These are phyloP conservation scores for Hypoxylon fuscum DNA, from an alignment of 495 filamentous ascomycete genomes.

Conservation along the genomic window DNA sequence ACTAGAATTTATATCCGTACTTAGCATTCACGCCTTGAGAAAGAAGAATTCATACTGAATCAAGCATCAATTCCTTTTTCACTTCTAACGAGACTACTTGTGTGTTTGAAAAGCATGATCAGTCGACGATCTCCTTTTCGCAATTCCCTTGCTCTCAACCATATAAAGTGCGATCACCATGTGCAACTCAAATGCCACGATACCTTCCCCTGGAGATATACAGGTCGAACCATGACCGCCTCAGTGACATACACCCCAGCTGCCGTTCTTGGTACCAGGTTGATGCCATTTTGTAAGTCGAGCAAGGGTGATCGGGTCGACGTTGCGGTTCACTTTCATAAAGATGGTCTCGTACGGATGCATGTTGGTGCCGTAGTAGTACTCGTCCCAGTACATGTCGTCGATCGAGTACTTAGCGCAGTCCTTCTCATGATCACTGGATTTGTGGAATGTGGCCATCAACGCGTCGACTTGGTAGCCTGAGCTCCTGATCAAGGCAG, in stretches of 20 bases:
- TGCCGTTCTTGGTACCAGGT: conserved; percentile 21
- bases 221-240: background rate
- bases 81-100: too few species aligned
- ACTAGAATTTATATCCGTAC: too few species aligned
- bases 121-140: too few species aligned
- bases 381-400: conserved; percentile 22
- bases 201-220: background rate
- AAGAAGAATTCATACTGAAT: too few species aligned
- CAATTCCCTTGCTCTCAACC: too few species aligned
- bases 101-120: too few species aligned
- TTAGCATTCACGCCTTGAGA: too few species aligned
- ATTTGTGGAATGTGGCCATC: conserved; percentile 39
- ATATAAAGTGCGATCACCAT: too few species aligned
- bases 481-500: conserved; percentile 30
- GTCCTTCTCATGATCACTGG: conserved; percentile 4
- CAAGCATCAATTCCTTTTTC: too few species aligned
- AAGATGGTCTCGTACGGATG: conserved; percentile 51
- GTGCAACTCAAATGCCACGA: too few species aligned
- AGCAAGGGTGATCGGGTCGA: conserved; percentile 31
- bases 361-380: conserved; percentile 35
- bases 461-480: conserved; percentile 49
- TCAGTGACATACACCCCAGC: conserved; percentile 34
- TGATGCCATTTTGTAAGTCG: conserved; percentile 38
- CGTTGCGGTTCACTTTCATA: conserved; percentile 38
- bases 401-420: conserved; percentile 10